Base-by-base conservation (phyloP, 2,329 filamentous ascomycete species). In the Uncinocarpus reesii region DNA sequence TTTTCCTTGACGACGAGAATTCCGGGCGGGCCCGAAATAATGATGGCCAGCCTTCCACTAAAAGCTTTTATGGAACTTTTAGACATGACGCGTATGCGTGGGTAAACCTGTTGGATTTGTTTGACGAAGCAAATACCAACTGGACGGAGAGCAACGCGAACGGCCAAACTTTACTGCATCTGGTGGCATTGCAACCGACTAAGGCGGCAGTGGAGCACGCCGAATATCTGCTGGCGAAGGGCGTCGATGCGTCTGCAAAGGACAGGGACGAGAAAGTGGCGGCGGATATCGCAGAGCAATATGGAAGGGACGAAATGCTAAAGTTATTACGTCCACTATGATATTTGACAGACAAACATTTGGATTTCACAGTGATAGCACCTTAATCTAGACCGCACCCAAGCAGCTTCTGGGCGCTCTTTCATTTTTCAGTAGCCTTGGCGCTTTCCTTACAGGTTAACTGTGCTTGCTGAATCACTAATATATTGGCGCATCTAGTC, bases 191-290 rank as follows among this genome's bases (percentile, higher is more conserved):
- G 45, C 45, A 48, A 29, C 10, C 35, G 37, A 31, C 45, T 5
- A 32, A 24, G 36, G 18, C 18, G 35, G 45, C 45, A n/a, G 23
- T 41, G 23, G 21, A 41, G 26, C 45, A 40, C 24, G 45, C 45
- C 31, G 36, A 48, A 41, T 48, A 48, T 48, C 36, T 48, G 35
- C 45, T 48, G 45, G 37, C 18, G 24, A 48, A 48, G 23, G 45
- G 45, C 24, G 45, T 48, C 20, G 45, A 48, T 41, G 45, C 26
- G 24, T 40, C 45, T 31, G 35, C 34, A 23, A 40, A 40, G 36
- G 45, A 48, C 36, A 36, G 41, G 35, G 45, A 48, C 23, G 36
- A 26, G 24, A 48, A 41, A 40, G 32, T 23, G 28, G 45, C 45
- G 32, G 45, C 36, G 28, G 45, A 41, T 42, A 23, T 48, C 18